Percentiles rank a stretch among this genome's conserved stretches.
Evolutionary conservation across 805 yeast species (phyloP).

Genomic region (Lipomyces lipofer): DNA sequence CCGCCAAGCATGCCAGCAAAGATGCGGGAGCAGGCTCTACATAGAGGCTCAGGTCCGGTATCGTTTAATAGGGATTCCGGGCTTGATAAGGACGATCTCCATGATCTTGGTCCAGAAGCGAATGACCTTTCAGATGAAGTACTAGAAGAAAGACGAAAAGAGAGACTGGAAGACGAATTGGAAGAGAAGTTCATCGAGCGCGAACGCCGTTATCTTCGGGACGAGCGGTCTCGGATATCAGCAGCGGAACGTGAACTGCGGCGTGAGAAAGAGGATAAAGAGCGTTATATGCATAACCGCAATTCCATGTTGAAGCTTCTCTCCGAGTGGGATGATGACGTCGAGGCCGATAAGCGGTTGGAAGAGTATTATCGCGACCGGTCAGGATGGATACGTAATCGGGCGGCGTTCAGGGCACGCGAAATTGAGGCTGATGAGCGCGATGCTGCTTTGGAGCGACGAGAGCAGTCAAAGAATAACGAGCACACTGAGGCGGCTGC

Average conservation of each 20-base stretch:
- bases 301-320: conserved; percentile 11
- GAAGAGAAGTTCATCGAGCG: conserved; percentile 26
- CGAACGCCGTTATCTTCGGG: conserved; percentile 28
- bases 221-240: conserved; percentile 25
- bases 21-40: conserved; percentile 5
- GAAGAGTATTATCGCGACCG: conserved; percentile 33
- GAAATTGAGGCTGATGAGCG: conserved; percentile 29
- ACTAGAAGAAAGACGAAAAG: conserved; percentile 23
- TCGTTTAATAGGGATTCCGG: conserved; percentile 13
- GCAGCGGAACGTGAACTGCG: conserved; percentile 28
- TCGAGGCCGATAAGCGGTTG: conserved; percentile 18
- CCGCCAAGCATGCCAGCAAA: conserved; percentile 7
- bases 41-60: conserved; percentile 13
- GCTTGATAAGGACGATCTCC: conserved; percentile 7
- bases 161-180: conserved; percentile 21
- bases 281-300: conserved; percentile 4
- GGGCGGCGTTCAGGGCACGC: conserved; percentile 25
- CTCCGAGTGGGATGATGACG: conserved; percentile 32
- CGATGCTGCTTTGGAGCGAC: conserved; percentile 20
- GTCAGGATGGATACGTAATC: conserved; percentile 27
- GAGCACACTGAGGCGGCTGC: conserved; percentile 6
- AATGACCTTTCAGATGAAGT: conserved; percentile 23
- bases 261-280: conserved; percentile 26
- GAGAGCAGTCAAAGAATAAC: neutral
- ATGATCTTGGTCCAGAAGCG: conserved; percentile 14